phyloP scores from a whole-genome alignment of 257 asterid species.

The Anisodus tanguticus region DNA sequence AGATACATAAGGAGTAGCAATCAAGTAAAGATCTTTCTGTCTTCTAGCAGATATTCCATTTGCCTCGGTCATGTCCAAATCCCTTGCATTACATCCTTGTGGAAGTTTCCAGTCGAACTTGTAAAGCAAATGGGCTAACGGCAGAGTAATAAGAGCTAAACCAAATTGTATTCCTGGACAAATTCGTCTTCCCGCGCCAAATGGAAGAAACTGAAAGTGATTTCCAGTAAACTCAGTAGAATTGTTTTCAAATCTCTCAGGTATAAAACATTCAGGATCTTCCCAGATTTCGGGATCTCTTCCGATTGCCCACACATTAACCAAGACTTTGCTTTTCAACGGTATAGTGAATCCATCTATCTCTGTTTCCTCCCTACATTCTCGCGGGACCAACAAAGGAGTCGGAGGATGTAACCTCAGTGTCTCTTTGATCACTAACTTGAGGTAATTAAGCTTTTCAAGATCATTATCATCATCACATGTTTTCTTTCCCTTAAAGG shows the following conservation, averaged over 20 bases:
- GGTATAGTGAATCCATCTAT: background rate
- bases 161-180: background rate
- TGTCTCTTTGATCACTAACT: background rate
- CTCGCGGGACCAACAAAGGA: background rate
- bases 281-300: background rate
- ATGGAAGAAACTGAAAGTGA: background rate
- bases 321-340: background rate
- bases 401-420: background rate
- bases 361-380: background rate
- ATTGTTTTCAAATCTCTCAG: background rate
- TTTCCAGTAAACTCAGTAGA: slow-evolving; percentile 2
- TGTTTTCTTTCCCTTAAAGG: background rate
- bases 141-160: background rate
- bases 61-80: slow-evolving; percentile 1
- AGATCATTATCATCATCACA: background rate
- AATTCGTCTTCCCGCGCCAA: background rate
- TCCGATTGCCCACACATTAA: background rate
- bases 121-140: background rate
- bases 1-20: background rate
- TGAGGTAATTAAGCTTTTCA: background rate
- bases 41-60: slow-evolving; percentile 15
- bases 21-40: background rate
- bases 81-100: background rate
- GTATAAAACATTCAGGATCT: background rate
- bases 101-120: slow-evolving; percentile 11